Evolutionary conservation across 78 protist species (phyloP), one percentile per base, ranked within the genome.

Genomic region (slime mould (Dictyostelium discoideum)): DNA sequence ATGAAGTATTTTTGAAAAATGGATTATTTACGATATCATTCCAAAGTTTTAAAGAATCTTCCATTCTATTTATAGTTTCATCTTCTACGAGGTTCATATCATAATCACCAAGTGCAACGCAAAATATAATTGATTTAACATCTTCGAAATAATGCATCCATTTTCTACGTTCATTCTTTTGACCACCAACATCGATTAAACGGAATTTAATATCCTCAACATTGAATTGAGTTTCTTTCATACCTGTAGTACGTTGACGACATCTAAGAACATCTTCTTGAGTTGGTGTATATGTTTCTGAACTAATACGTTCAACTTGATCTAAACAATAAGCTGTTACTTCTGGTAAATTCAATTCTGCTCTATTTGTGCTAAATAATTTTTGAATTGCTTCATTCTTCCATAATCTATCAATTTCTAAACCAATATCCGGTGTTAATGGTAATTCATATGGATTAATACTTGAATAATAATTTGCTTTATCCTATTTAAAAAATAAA

Each of bases 181-280:
- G 99, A 39, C 99, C 99, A 50, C 99, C 99, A 16, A 98, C 99
- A 82, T 98, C 99, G 22, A 97, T 77, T 80, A 98, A 57, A 32
- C 97, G 94, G 96, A 95, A 98, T 60, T 22, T 54, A 37, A 44
- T 16, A 82, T 69, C 88, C 1, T 93, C 80, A 69, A 97, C 86
- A 18, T 5, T 3, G 57, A 98, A 98, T 42, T 79, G 54, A 20
- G 93, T 95, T 92, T 98, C 99, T 40, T 90, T 87, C 82, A 98
- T 98, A 16, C 99, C 99, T 32, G 97, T 95, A 16, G 99, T 98
- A 73, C 97, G 93, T 72, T 97, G 98, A 20, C 99, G 97, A 18
- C 97, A 63, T 60, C 97, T 96, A 40, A 98, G 97, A 39, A 98
- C 85, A 77, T 98, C 99, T 26, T 98, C 97, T 85, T 94, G 96